phyloP scores from a whole-genome alignment of 768 basidiomycete genomes.

The Lactarius indigo region DNA sequence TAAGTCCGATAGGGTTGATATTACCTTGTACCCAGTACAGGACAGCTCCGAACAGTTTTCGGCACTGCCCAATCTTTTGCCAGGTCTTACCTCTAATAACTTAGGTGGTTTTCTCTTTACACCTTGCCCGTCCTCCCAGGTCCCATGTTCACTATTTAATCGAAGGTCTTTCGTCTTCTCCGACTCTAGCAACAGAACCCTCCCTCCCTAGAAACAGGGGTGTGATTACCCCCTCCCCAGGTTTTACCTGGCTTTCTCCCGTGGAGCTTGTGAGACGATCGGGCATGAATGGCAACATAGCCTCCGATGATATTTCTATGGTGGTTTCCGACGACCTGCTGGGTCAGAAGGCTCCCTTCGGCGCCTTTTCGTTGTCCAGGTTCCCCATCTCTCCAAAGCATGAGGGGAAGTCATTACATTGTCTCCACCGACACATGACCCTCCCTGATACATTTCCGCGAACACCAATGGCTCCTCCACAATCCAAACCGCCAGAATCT shows the following conservation, averaged over 20 bases:
- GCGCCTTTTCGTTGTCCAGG: background rate
- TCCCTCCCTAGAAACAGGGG: background rate
- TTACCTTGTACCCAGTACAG: background rate
- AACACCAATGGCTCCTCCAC: background rate
- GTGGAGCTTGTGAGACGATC: background rate
- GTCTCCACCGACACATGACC: background rate
- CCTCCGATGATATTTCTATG: background rate
- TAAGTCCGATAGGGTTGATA: background rate
- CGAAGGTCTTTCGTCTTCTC: conserved; percentile 43
- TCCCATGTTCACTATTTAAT: conserved; percentile 51
- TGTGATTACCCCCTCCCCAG: background rate
- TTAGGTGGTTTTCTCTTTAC: background rate
- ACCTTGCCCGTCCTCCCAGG: conserved; percentile 39
- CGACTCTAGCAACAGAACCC: background rate
- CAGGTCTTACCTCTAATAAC: background rate
- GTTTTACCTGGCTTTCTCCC: background rate
- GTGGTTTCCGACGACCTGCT: background rate
- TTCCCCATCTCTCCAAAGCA: background rate
- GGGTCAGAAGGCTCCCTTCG: background rate
- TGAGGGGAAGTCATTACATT: background rate
- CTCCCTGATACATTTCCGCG: no score
- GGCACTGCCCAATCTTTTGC: background rate
- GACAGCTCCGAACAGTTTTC: background rate
- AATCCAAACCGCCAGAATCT: background rate
- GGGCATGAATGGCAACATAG: background rate